Conservation (phyloP, 371 early-diverging fungal genomes). For the Mucor mucedo region DNA sequence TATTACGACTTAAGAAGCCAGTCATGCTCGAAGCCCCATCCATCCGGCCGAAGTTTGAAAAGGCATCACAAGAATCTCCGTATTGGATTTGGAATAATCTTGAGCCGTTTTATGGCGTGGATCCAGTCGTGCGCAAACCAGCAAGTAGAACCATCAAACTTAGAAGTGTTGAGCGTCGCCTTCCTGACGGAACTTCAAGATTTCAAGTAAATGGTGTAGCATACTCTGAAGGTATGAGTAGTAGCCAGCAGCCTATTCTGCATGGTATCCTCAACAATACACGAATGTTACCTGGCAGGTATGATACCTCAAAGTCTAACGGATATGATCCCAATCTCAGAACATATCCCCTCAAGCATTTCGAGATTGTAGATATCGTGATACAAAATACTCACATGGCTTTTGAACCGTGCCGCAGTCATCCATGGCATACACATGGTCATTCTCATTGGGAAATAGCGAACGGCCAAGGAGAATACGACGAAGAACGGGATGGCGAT, state of each 20-base stretch:
- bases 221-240: slow-evolving; percentile 20
- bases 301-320: neutral
- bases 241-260: slow-evolving; percentile 11
- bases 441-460: slow-evolving; percentile 56
- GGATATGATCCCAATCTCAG: slow-evolving; percentile 43
- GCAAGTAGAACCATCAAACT: slow-evolving; percentile 38
- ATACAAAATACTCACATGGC: slow-evolving; percentile 39
- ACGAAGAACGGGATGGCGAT: slow-evolving; percentile 30
- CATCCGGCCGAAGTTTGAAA: slow-evolving; percentile 26
- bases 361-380: slow-evolving; percentile 48
- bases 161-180: slow-evolving; percentile 23
- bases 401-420: slow-evolving; percentile 42
- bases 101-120: slow-evolving; percentile 40
- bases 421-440: slow-evolving; percentile 59
- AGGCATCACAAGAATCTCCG: slow-evolving; percentile 22
- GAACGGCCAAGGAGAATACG: slow-evolving; percentile 47
- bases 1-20: slow-evolving; percentile 3
- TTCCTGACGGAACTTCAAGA: slow-evolving; percentile 24
- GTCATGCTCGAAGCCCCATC: slow-evolving; percentile 8
- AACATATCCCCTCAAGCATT: slow-evolving; percentile 41
- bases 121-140: slow-evolving; percentile 29
- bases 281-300: slow-evolving; percentile 10
- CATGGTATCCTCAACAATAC: slow-evolving; percentile 17
- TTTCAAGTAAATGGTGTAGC: slow-evolving; percentile 43
- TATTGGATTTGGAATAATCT: slow-evolving; percentile 44